Conservation (phyloP, 805 yeast species). For the Hanseniaspora taiwanica region DNA sequence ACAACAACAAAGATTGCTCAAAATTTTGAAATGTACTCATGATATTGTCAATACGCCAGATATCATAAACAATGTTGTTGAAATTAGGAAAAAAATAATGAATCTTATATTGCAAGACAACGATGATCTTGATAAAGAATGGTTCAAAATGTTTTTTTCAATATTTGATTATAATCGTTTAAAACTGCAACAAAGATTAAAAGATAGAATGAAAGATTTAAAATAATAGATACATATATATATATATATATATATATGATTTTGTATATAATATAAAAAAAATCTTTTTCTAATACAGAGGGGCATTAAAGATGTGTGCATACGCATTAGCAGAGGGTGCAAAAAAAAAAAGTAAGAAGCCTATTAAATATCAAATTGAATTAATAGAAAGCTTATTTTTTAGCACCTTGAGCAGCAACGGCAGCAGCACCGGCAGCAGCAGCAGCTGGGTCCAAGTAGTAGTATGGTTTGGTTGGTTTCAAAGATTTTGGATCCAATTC, state of each 20-base stretch:
- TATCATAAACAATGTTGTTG: no score
- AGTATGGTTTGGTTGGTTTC: slow-evolving; percentile 83
- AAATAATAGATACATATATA: not conserved
- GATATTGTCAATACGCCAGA: not conserved
- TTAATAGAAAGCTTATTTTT: slow-evolving; percentile 27
- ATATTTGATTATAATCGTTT: not conserved
- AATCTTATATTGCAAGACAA: not conserved
- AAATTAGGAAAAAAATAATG: not conserved
- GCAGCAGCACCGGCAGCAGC: slow-evolving; percentile 99
- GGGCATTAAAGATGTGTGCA: no score
- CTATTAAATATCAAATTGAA: not conserved
- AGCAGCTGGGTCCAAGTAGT: slow-evolving; percentile 98
- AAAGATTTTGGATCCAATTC: slow-evolving; percentile 70
- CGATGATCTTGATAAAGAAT: not conserved
- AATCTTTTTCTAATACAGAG: no score
- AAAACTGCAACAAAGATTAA: not conserved
- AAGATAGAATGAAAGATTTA: not conserved
- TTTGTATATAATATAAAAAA: no score
- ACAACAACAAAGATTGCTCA: slow-evolving; percentile 13
- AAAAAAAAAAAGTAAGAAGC: not conserved
- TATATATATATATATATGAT: no score
- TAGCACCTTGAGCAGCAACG: slow-evolving; percentile 91
- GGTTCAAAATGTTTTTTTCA: not conserved
- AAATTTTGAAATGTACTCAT: slow-evolving; percentile 15
- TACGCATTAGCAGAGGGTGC: no score